Conservation (phyloP, 805 yeast genomes). For the Yamadazyma ubonensis region DNA sequence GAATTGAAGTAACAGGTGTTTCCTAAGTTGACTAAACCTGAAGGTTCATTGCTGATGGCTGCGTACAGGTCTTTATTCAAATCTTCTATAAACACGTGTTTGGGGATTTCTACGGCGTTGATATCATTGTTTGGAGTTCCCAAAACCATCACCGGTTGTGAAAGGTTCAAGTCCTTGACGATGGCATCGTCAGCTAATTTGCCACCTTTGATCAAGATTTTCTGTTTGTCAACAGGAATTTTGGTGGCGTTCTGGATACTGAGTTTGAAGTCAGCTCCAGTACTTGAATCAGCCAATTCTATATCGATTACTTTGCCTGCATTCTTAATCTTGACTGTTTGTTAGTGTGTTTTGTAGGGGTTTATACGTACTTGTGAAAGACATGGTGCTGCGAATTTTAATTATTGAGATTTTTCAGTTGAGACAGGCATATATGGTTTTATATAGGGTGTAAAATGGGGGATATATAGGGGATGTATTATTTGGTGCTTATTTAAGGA, state of each 20-base stretch:
- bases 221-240: slow-evolving; percentile 88
- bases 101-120: slow-evolving; percentile 50
- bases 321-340: slow-evolving; percentile 31
- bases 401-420: slow-evolving; percentile 1
- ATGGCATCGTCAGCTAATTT: slow-evolving; percentile 73
- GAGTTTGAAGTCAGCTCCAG: slow-evolving; percentile 63
- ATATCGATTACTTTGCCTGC: slow-evolving; percentile 44
- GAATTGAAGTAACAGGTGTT: slow-evolving; percentile 79
- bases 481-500: too few species aligned
- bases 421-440: too few species aligned
- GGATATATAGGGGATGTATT: too few species aligned
- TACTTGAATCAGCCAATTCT: slow-evolving; percentile 48
- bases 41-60: slow-evolving; percentile 48
- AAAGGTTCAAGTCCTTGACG: slow-evolving; percentile 52
- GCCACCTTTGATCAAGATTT: slow-evolving; percentile 86
- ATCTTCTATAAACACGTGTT: slow-evolving; percentile 68
- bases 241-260: slow-evolving; percentile 71
- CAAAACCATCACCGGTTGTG: slow-evolving; percentile 77
- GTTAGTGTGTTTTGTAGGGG: slow-evolving; percentile 4
- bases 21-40: slow-evolving; percentile 69
- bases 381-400: slow-evolving; percentile 1
- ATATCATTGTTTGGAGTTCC: slow-evolving; percentile 81
- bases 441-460: too few species aligned
- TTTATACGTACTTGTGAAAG: slow-evolving; percentile 8
- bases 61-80: slow-evolving; percentile 46